Base-by-base conservation (phyloP, 495 filamentous ascomycete genomes). In the Pyrenula massariospora region DNA sequence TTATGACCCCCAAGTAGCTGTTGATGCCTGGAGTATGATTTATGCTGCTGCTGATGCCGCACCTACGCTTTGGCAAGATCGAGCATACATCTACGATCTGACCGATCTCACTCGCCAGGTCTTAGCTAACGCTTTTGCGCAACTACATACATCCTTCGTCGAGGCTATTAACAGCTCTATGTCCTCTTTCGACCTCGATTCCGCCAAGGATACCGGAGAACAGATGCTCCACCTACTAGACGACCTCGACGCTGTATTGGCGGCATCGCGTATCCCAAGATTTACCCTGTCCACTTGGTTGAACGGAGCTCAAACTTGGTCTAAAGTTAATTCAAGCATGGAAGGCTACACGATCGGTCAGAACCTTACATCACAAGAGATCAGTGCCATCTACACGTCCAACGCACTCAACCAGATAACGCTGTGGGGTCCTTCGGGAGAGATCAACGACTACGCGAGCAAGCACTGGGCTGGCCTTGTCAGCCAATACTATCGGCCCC, bases 321-420 rank as follows among this genome's bases (percentile, higher is more conserved):
- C 68, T 2, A 24, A 56, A 2, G 57, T 54, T 8, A 62, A 72
- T 54, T 24, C 57, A 1, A 61, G 60, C 1, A 54, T 59, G 2
- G 65, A 66, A 51, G n/a, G n/a, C n/a, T n/a, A n/a, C n/a, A n/a
- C n/a, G n/a, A n/a, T n/a, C n/a, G n/a, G n/a, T n/a, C n/a, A n/a
- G n/a, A n/a, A n/a, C n/a, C n/a, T n/a, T n/a, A n/a, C n/a, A n/a
- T n/a, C n/a, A n/a, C n/a, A n/a, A n/a, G n/a, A n/a, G n/a, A n/a
- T n/a, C n/a, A n/a, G n/a, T n/a, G 60, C 69, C 15, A 78, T 73
- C 58, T 67, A 71, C 55, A 76, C 77, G 56, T 79, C 77, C 58
- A 66, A 80, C 47, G 77, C 77, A 8, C 70, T 73, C 50, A 79
- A 80, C 56, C 76, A 80, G 57, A 70, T 80, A 54, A 80, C 77